Percentiles rank a stretch among this genome's conserved stretches.
These are phyloP conservation scores for Talaromyces stipitatus DNA, from an alignment of 495 filamentous ascomycete species.

Conservation along the genomic window DNA sequence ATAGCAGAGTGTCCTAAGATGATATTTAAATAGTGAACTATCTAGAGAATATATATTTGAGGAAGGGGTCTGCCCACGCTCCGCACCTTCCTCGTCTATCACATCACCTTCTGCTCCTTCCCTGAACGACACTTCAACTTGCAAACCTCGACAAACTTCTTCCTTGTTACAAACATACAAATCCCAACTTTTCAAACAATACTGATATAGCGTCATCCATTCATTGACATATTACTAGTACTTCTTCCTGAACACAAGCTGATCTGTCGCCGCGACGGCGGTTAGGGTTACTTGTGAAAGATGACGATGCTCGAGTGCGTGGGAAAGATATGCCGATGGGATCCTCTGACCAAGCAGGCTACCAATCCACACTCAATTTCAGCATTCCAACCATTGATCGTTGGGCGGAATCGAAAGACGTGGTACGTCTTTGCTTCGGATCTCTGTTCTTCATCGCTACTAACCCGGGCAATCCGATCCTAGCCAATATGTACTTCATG, in stretches of 20 bases:
- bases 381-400: constrained; percentile 23
- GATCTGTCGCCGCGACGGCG: too few relatives aligned
- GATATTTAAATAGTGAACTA: too few relatives aligned
- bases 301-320: constrained; percentile 7
- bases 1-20: too few relatives aligned
- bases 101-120: background rate
- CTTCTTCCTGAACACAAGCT: too few relatives aligned
- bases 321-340: constrained; percentile 20
- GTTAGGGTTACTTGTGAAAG: background rate
- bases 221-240: too few relatives aligned
- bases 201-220: too few relatives aligned
- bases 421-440: constrained; percentile 15
- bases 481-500: constrained; percentile 34
- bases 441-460: constrained; percentile 3
- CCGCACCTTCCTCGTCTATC: background rate
- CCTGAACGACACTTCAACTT: background rate
- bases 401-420: constrained; percentile 28
- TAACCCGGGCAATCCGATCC: background rate
- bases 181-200: too few relatives aligned
- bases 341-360: constrained; percentile 8
- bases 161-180: background rate
- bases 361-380: constrained; percentile 14
- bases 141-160: too few relatives aligned
- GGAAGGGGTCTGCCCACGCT: background rate
- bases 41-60: background rate